Percentiles rank a stretch among this genome's conserved stretches.
Conservation (phyloP, 192 early-diverging fungal species). For the Funneliformis geosporum region DNA sequence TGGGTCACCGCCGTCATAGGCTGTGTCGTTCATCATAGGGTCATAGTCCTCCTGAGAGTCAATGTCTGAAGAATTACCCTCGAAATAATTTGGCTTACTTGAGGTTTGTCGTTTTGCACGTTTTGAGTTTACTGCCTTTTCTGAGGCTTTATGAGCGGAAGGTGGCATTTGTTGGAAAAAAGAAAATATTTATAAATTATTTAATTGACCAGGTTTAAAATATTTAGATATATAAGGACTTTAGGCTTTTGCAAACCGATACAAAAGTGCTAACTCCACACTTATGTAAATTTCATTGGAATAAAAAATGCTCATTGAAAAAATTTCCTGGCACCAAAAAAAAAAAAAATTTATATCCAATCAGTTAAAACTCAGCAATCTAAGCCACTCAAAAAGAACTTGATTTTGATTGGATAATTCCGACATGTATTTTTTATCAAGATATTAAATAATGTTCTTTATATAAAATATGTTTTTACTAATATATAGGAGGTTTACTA, state of each 20-base stretch:
- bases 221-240: neutral
- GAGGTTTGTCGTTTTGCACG: constrained; percentile 20
- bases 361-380: too few relatives aligned
- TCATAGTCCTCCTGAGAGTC: constrained; percentile 8
- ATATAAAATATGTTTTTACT: too few relatives aligned
- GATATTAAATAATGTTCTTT: too few relatives aligned
- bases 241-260: neutral
- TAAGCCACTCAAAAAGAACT: too few relatives aligned
- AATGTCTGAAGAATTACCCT: constrained; percentile 9
- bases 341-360: too few relatives aligned
- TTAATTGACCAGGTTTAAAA: neutral
- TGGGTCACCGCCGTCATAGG: constrained; percentile 2
- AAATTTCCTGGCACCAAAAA: too few relatives aligned
- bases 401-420: too few relatives aligned
- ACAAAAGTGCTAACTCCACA: neutral
- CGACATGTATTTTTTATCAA: too few relatives aligned
- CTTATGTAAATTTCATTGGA: too few relatives aligned
- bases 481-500: too few relatives aligned
- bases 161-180: neutral
- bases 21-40: neutral
- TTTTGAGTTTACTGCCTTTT: constrained; percentile 11
- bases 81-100: constrained; percentile 24
- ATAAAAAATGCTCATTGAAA: too few relatives aligned
- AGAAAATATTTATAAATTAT: neutral
- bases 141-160: neutral